A percentile compares a stretch with the other conserved stretches of the same genome.
phyloP scores from a whole-genome alignment of 179 eudicot species.

The Spergularia azorica region DNA sequence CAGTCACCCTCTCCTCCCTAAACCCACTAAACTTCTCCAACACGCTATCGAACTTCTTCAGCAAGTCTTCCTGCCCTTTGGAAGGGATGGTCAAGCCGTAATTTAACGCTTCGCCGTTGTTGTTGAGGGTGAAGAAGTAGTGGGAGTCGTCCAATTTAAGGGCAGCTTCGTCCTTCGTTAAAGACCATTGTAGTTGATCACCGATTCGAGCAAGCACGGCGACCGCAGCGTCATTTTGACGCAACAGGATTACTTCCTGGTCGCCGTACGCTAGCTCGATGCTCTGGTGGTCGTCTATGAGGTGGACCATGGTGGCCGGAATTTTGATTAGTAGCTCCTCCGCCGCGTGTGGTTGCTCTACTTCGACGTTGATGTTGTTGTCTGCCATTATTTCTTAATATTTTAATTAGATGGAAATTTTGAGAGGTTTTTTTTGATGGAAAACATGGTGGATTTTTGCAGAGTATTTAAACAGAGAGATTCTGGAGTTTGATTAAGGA shows the following conservation, averaged over 20 bases:
- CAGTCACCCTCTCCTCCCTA: conserved; percentile 43
- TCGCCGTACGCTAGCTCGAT: conserved; percentile 71
- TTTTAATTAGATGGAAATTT: no score
- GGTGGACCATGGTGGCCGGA: conserved; percentile 55
- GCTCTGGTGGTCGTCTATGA: conserved; percentile 64
- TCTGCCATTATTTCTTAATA: background rate
- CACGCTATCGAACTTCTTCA: conserved; percentile 48
- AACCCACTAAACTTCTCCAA: conserved; percentile 59
- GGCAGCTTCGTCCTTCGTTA: conserved; percentile 69
- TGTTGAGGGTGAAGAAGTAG: conserved; percentile 59
- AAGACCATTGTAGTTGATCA: conserved; percentile 74
- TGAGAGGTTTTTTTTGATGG: background rate
- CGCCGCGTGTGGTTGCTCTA: conserved; percentile 21
- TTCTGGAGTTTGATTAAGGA: conserved; percentile 1
- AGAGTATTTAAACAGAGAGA: background rate
- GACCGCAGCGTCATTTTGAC: conserved; percentile 50
- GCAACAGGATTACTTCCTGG: conserved; percentile 50
- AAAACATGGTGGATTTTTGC: background rate
- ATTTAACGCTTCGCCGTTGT: conserved; percentile 39
- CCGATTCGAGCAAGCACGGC: conserved; percentile 68
- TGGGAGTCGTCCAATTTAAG: conserved; percentile 77
- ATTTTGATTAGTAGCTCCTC: conserved; percentile 58
- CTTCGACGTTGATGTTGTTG: background rate
- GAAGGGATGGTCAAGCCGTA: conserved; percentile 70
- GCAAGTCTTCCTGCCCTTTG: conserved; percentile 49